phyloP scores from a whole-genome alignment of 805 yeast species.

The Zygoascus flipseniorum region DNA sequence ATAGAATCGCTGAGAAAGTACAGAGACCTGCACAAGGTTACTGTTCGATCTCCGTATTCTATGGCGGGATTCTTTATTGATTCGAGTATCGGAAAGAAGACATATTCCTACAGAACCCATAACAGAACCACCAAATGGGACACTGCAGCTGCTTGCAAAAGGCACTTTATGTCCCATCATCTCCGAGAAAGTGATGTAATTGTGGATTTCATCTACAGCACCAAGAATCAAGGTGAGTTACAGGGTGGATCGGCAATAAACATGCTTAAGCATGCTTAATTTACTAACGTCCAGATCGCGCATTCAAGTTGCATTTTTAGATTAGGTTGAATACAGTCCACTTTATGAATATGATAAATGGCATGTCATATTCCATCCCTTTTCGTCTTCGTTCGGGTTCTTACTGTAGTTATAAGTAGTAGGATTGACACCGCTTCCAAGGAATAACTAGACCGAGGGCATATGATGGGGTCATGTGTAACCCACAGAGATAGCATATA shows the following conservation, averaged over 20 bases:
- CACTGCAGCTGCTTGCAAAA: conserved; percentile 51
- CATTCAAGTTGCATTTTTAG: conserved; percentile 19
- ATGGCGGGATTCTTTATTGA: conserved; percentile 61
- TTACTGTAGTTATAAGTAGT: too few species aligned
- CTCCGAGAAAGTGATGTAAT: conserved; percentile 79
- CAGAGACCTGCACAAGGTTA: conserved; percentile 47
- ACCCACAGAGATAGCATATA: too few species aligned
- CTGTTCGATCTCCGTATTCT: conserved; percentile 51
- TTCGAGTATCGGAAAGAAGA: conserved; percentile 65
- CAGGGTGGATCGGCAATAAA: background rate
- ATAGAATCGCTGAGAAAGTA: conserved; percentile 61
- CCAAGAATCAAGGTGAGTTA: conserved; percentile 52
- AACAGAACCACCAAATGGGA: conserved; percentile 48
- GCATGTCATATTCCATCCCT: background rate
- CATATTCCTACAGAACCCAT: conserved; percentile 36
- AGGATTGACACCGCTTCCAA: too few species aligned
- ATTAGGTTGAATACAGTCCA: background rate
- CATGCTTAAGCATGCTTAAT: background rate
- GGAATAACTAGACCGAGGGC: too few species aligned
- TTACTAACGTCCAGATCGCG: conserved; percentile 7
- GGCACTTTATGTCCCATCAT: conserved; percentile 53
- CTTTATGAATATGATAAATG: background rate
- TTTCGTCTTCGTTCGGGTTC: background rate
- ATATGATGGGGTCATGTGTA: too few species aligned
- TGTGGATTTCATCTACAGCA: conserved; percentile 81